A percentile compares a stretch with the other conserved stretches of the same genome.
Evolutionary conservation across 495 filamentous ascomycete species (phyloP).

Genomic region (Xylaria flabelliformis): DNA sequence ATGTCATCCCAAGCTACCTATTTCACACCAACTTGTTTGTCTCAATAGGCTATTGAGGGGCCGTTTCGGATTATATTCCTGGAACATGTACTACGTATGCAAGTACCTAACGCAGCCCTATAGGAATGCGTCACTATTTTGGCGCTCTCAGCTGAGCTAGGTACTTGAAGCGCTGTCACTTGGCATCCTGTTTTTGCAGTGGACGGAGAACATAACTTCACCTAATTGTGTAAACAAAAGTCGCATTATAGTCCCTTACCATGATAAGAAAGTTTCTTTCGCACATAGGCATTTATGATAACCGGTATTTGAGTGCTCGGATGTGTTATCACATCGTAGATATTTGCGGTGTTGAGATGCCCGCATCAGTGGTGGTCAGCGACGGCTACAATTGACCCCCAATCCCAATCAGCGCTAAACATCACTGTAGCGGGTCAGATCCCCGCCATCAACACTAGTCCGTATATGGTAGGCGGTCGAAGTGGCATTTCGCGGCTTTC

Average conservation of each 20-base stretch:
- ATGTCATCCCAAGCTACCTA: not conserved
- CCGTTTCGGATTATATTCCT: not conserved
- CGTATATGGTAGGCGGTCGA: conserved; percentile 26
- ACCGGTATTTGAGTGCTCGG: not conserved
- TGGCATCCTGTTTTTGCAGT: not conserved
- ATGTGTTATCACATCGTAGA: no score
- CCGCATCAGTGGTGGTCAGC: not conserved
- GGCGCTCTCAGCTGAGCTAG: conserved; percentile 14
- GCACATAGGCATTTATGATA: not conserved
- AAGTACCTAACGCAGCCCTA: conserved; percentile 14
- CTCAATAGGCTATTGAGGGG: conserved; percentile 12
- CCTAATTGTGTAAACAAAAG: not conserved
- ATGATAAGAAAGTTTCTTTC: not conserved
- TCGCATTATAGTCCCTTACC: not conserved
- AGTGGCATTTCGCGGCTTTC: conserved; percentile 24
- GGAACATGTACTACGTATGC: conserved; percentile 5
- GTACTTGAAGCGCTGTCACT: not conserved
- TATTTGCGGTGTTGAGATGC: not conserved
- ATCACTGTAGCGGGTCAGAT: no score
- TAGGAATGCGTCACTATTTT: not conserved
- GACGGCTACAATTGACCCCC: not conserved
- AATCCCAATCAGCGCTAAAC: no score
- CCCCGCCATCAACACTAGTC: not conserved
- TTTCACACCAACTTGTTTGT: conserved; percentile 15
- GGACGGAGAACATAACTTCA: not conserved